A percentile compares a stretch with the other conserved stretches of the same genome.
Evolutionary conservation across 305 asterid genomes (phyloP).

Genomic region (Salvia sclarea): DNA sequence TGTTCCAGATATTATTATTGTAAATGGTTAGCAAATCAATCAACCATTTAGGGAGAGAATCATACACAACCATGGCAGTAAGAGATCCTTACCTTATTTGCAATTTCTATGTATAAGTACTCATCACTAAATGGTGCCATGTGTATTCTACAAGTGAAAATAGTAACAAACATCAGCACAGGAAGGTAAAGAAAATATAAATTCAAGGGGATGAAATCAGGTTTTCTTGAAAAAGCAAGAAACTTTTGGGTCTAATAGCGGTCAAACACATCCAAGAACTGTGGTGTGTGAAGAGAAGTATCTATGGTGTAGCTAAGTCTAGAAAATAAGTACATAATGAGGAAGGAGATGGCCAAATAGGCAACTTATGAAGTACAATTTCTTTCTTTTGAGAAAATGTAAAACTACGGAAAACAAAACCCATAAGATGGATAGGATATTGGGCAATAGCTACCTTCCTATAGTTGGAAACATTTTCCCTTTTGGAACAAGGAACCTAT

Average conservation of each 20-base stretch:
- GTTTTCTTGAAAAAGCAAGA: not conserved
- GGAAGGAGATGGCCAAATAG: slow-evolving; percentile 2
- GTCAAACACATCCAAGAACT: not conserved
- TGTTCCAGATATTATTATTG: slow-evolving; percentile 8
- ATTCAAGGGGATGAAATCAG: not conserved
- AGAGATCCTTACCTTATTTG: slow-evolving; percentile 68
- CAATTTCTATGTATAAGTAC: slow-evolving; percentile 80
- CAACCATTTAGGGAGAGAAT: slow-evolving; percentile 19
- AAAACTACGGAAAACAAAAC: slow-evolving; percentile 11
- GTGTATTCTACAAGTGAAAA: slow-evolving; percentile 74
- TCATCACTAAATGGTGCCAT: slow-evolving; percentile 99
- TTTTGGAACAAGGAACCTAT: slow-evolving; percentile 83
- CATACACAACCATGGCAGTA: slow-evolving; percentile 10
- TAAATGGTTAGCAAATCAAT: not conserved
- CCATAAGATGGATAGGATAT: slow-evolving; percentile 12
- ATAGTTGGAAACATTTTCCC: slow-evolving; percentile 95
- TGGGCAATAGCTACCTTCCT: slow-evolving; percentile 65
- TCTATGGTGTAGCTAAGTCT: not conserved
- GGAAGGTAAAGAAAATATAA: slow-evolving; percentile 6
- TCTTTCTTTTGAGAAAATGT: slow-evolving; percentile 11
- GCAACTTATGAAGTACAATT: not conserved
- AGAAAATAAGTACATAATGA: not conserved
- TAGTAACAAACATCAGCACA: slow-evolving; percentile 32
- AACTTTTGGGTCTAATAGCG: too few relatives aligned
- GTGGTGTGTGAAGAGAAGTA: not conserved